A percentile compares a stretch with the other conserved stretches of the same genome.
These are phyloP conservation scores for Linnemannia schmuckeri DNA, from an alignment of 192 early-diverging fungal species.

Conservation along the genomic window DNA sequence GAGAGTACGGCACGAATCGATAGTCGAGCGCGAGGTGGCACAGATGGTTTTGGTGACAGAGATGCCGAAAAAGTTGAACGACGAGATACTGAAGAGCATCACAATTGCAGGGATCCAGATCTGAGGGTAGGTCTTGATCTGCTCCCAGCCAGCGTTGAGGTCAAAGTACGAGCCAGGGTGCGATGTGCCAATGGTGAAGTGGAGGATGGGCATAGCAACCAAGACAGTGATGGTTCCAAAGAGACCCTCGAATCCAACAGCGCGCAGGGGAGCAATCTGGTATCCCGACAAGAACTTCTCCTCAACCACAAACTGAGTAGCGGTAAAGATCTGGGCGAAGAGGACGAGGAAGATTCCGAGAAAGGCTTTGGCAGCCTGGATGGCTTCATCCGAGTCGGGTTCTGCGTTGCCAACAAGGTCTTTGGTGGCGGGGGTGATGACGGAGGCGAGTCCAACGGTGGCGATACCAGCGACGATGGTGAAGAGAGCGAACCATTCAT, in stretches of 20 bases:
- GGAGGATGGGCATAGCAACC: slow-evolving; percentile 80
- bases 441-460: slow-evolving; percentile 84
- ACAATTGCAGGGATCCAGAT: slow-evolving; percentile 83
- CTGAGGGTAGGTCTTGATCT: slow-evolving; percentile 72
- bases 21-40: slow-evolving; percentile 93
- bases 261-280: slow-evolving; percentile 85
- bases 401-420: slow-evolving; percentile 41
- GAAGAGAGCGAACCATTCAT: slow-evolving; percentile 87
- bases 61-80: slow-evolving; percentile 97
- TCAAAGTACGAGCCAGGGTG: slow-evolving; percentile 89
- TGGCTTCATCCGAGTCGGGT: slow-evolving; percentile 29
- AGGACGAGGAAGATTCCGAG: slow-evolving; percentile 89
- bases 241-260: slow-evolving; percentile 93
- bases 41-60: slow-evolving; percentile 87
- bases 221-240: slow-evolving; percentile 86
- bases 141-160: slow-evolving; percentile 76
- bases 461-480: slow-evolving; percentile 89
- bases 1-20: slow-evolving; percentile 95
- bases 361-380: slow-evolving; percentile 72
- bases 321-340: slow-evolving; percentile 93
- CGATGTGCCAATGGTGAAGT: slow-evolving; percentile 74
- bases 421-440: slow-evolving; percentile 46
- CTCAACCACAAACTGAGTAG: slow-evolving; percentile 96
- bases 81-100: slow-evolving; percentile 92
- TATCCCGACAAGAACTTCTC: slow-evolving; percentile 91